Evolutionary conservation across 1,284 basidiomycete species (phyloP).

Genomic region (Trichosporon inkin): DNA sequence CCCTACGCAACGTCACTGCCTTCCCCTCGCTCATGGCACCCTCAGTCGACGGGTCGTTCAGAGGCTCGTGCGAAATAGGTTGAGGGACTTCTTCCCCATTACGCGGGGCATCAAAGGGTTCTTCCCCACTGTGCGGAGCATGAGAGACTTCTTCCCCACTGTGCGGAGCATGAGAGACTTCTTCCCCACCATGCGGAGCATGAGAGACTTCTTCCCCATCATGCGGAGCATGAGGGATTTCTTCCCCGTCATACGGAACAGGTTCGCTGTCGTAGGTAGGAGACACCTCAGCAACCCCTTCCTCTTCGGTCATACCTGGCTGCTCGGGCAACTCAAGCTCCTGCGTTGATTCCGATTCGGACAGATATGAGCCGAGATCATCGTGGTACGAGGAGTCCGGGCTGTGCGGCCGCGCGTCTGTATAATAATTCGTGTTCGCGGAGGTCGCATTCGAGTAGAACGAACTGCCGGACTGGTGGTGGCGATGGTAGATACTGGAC

Average conservation of each 20-base stretch:
- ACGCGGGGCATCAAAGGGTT: too few relatives aligned
- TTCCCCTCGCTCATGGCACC: not conserved
- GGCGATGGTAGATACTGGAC: not conserved
- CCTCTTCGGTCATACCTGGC: not conserved
- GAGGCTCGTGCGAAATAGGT: too few relatives aligned
- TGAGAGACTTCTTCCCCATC: not conserved
- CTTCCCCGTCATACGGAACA: not conserved
- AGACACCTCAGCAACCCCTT: not conserved
- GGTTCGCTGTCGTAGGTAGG: not conserved
- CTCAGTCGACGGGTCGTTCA: too few relatives aligned
- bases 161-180: too few relatives aligned
- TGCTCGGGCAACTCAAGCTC: not conserved
- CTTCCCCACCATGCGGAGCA: too few relatives aligned
- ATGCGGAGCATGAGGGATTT: too few relatives aligned
- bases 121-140: too few relatives aligned
- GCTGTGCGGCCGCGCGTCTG: not conserved
- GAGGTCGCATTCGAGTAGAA: not conserved
- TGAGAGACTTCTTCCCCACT: not conserved
- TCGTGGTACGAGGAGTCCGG: constrained; percentile 1
- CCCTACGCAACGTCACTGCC: not conserved
- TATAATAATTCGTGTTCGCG: not conserved
- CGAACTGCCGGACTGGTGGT: not conserved
- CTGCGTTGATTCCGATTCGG: not conserved
- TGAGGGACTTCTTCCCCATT: not conserved
- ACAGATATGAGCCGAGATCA: not conserved